Evolutionary conservation across 1,284 basidiomycete species (phyloP).

Genomic region (Singerocomus inundabilis): DNA sequence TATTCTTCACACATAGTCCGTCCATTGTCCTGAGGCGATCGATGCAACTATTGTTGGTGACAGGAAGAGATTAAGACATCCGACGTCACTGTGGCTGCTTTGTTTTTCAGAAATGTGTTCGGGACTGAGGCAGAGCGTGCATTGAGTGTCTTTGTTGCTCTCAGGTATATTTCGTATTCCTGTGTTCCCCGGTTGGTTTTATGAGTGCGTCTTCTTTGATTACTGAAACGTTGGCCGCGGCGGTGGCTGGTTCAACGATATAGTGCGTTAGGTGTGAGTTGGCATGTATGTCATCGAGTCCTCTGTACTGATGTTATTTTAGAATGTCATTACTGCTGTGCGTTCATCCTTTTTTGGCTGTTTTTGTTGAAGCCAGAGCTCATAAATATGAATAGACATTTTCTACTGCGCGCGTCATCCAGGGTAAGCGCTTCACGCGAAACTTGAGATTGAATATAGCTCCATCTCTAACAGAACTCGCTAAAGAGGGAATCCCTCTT

Average conservation of each 20-base stretch:
- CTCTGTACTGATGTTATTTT: conserved; percentile 5
- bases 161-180: conserved; percentile 36
- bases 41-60: neutral
- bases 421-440: conserved; percentile 30
- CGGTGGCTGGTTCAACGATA: neutral
- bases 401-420: conserved; percentile 44
- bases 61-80: conserved; percentile 45
- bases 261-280: conserved; percentile 30
- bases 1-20: too few relatives aligned
- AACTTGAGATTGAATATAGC: neutral
- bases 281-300: neutral
- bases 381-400: conserved; percentile 37
- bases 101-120: conserved; percentile 57
- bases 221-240: neutral
- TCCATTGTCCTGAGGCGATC: neutral
- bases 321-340: conserved; percentile 39
- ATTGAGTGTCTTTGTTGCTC: conserved; percentile 50
- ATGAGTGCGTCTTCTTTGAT: neutral
- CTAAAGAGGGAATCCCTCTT: conserved; percentile 42
- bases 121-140: conserved; percentile 46
- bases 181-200: neutral
- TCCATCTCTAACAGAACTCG: conserved; percentile 34
- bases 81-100: conserved; percentile 49
- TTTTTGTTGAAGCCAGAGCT: neutral
- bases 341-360: neutral